Evolutionary conservation across 176 grass and related monocot genomes (phyloP), one percentile per base, ranked within the genome.

Genomic region (Hordeum marinum): DNA sequence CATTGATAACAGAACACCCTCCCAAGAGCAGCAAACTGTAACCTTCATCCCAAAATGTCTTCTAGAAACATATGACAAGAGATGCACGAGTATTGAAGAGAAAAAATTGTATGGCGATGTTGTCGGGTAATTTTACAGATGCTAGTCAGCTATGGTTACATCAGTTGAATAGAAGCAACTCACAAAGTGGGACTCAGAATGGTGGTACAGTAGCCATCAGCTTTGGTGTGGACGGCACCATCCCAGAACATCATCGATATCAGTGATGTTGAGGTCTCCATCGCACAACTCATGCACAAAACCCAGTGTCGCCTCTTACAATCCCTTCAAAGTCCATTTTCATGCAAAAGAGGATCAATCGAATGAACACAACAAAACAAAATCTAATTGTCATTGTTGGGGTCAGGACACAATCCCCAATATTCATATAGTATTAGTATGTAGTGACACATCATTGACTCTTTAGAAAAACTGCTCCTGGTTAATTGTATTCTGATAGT

Each of bases 361-460:
- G 0, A 48, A 17, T 1, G 31, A 7, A 83, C 26, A 78, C 5
- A 11, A 65, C 31, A 72, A 32, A 20, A 0, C 15, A 41, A 52
- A 14, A 11, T 36, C 27, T 41, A 37, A 75, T 87, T 88, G 90
- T 92, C 86, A 90, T 90, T 20, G 90, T 88, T 62, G 90, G 92
- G 59, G 95, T 97, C 79, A 97, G 89, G 72, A 91, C 68, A 17
- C 92, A 90, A 60, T 94, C 92, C 6, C 92, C 83, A 66, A 92
- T 97, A 66, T 92, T 88, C 90, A 90, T 90, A 14, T 81, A 67
- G 64, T 67, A 37, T 36, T 78, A 67, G 64, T 67, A 37, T 36
- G 65, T 92, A 72, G 90, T 90, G 74, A 80, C 86, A 79, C 36
- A 75, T 87, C 78, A 63, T 85, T 9, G 84, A 78, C 59, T 89